Percentiles rank a stretch among this genome's conserved stretches.
These are phyloP conservation scores for Pythium oligandrum DNA, from an alignment of 352 stramenopile genomes.

Conservation along the genomic window DNA sequence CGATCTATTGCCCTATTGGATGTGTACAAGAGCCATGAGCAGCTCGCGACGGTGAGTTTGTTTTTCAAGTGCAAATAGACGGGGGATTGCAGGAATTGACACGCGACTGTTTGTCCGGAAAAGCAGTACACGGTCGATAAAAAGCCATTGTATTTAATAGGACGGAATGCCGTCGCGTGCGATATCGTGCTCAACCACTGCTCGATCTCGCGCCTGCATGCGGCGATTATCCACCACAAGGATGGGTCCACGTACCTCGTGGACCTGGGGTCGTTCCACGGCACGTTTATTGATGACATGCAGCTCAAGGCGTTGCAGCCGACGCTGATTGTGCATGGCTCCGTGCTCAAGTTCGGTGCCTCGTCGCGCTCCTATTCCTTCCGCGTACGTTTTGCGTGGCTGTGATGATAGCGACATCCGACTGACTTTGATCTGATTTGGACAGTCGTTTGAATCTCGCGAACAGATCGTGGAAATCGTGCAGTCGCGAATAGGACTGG, in stretches of 20 bases:
- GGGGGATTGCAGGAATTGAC: too few species aligned
- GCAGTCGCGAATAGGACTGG: slow-evolving; percentile 40
- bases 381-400: slow-evolving; percentile 23
- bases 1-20: slow-evolving; percentile 61
- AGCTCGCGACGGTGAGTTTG: slow-evolving; percentile 59
- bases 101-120: too few species aligned
- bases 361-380: slow-evolving; percentile 82
- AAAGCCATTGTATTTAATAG: slow-evolving; percentile 73
- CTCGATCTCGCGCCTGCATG: slow-evolving; percentile 79
- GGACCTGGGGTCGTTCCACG: slow-evolving; percentile 73
- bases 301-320: slow-evolving; percentile 53
- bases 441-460: slow-evolving; percentile 55
- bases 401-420: not conserved
- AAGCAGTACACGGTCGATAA: slow-evolving; percentile 69
- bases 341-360: slow-evolving; percentile 67
- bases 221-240: slow-evolving; percentile 66
- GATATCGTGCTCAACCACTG: slow-evolving; percentile 81
- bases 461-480: slow-evolving; percentile 70
- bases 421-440: not conserved
- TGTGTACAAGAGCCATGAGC: slow-evolving; percentile 79
- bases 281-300: slow-evolving; percentile 69
- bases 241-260: slow-evolving; percentile 73
- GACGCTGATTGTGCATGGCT: slow-evolving; percentile 60
- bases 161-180: slow-evolving; percentile 65
- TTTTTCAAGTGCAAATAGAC: not conserved